phyloP scores from a whole-genome alignment of 345 rosid genomes.

The Draba incana region DNA sequence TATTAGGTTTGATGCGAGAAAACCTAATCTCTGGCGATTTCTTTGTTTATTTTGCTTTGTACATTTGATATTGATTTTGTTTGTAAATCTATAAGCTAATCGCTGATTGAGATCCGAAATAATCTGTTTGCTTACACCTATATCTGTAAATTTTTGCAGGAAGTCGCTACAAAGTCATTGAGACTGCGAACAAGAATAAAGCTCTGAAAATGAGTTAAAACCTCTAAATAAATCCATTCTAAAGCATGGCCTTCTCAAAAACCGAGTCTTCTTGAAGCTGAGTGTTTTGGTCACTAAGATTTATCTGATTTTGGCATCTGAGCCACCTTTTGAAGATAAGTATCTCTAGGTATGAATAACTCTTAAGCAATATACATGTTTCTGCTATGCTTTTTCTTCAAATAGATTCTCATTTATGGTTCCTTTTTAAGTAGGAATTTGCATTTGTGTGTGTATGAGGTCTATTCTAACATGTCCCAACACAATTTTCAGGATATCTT shows the following conservation, averaged over 20 bases:
- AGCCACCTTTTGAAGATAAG: constrained; percentile 75
- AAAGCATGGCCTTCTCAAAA: too few relatives aligned
- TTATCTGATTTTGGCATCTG: constrained; percentile 81
- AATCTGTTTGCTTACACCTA: constrained; percentile 3
- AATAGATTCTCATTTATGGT: constrained; percentile 5
- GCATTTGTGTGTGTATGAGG: constrained; percentile 3
- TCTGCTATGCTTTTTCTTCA: too few relatives aligned
- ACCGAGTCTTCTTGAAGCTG: too few relatives aligned
- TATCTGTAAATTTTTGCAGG: too few relatives aligned
- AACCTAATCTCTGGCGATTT: neutral
- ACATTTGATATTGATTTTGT: too few relatives aligned
- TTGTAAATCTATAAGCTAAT: too few relatives aligned
- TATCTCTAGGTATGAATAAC: constrained; percentile 60
- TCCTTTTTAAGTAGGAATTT: constrained; percentile 14
- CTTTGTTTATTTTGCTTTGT: too few relatives aligned
- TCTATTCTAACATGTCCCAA: constrained; percentile 10
- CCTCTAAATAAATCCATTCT: constrained; percentile 66
- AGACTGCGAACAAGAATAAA: constrained; percentile 43
- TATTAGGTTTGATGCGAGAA: neutral
- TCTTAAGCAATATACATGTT: too few relatives aligned
- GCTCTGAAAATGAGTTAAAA: constrained; percentile 43
- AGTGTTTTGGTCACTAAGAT: constrained; percentile 70
- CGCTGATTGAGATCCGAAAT: neutral
- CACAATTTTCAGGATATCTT: constrained; percentile 66
- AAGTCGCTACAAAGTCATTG: constrained; percentile 54